Evolutionary conservation across 495 filamentous ascomycete species (phyloP).

Genomic region (Aspergillus cristatus): DNA sequence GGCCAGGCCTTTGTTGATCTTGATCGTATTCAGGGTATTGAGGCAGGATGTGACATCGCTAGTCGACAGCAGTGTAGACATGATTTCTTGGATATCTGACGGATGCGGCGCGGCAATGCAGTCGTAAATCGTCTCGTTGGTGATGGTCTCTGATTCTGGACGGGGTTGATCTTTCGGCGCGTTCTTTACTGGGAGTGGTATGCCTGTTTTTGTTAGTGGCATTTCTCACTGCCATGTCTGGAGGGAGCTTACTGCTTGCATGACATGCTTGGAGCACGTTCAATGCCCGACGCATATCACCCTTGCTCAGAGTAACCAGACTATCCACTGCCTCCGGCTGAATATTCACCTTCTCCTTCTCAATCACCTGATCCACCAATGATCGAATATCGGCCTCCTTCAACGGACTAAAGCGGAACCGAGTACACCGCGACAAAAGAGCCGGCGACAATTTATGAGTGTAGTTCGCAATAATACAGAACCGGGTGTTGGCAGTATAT

Average conservation of each 20-base stretch:
- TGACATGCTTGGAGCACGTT: constrained; percentile 97
- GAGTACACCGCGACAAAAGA: constrained; percentile 83
- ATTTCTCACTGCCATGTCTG: neutral
- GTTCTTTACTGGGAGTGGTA: constrained; percentile 59
- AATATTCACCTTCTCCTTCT: constrained; percentile 79
- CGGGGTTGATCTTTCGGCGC: constrained; percentile 46
- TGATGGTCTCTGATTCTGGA: constrained; percentile 66
- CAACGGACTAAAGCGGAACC: constrained; percentile 90
- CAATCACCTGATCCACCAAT: constrained; percentile 83
- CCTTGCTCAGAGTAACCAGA: constrained; percentile 79
- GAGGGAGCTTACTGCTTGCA: constrained; percentile 60
- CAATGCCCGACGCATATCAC: constrained; percentile 90
- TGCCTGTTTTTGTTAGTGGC: constrained; percentile 33
- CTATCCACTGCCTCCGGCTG: constrained; percentile 65
- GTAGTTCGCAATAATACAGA: constrained; percentile 99
- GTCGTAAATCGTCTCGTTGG: constrained; percentile 86
- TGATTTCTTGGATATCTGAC: constrained; percentile 74
- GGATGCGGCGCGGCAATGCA: constrained; percentile 96
- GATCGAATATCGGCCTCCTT: constrained; percentile 76
- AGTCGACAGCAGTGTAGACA: constrained; percentile 69
- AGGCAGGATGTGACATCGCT: constrained; percentile 82
- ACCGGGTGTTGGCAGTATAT: constrained; percentile 95
- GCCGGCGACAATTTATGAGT: constrained; percentile 97
- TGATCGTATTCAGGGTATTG: constrained; percentile 75
- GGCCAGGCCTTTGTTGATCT: constrained; percentile 78